phyloP scores from a whole-genome alignment of 2,329 filamentous ascomycete species.

The Alternaria gansuensis region DNA sequence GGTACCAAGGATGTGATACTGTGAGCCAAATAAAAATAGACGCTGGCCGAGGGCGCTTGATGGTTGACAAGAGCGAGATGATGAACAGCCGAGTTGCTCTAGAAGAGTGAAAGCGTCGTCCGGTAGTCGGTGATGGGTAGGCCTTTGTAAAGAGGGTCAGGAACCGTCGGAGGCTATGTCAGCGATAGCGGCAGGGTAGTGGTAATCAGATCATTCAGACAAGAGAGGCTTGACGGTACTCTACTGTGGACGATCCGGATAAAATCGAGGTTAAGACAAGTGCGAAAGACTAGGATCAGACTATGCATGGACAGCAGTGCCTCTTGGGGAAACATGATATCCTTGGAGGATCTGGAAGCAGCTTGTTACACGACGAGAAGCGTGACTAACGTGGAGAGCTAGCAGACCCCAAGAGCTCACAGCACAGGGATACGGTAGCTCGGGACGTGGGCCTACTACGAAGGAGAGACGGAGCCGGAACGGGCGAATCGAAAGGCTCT shows the following conservation, averaged over 20 bases:
- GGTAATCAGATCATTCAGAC: constrained; percentile 51
- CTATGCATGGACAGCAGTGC: constrained; percentile 48
- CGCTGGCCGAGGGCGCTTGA: constrained; percentile 33
- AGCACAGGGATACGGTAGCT: constrained; percentile 53
- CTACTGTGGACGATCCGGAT: constrained; percentile 53
- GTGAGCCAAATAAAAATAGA: constrained; percentile 44
- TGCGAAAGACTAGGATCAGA: constrained; percentile 48
- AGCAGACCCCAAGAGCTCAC: constrained; percentile 46
- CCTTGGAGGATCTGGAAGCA: constrained; percentile 52
- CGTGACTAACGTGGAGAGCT: constrained; percentile 52
- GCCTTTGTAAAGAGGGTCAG: constrained; percentile 48
- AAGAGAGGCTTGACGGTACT: constrained; percentile 52
- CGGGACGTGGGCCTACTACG: constrained; percentile 52
- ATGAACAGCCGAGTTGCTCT: constrained; percentile 42
- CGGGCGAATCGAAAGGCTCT: constrained; percentile 51
- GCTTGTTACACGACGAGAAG: constrained; percentile 53
- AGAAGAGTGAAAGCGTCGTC: constrained; percentile 42
- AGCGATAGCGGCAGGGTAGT: constrained; percentile 49
- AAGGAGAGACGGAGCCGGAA: constrained; percentile 44
- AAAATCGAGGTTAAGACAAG: constrained; percentile 53
- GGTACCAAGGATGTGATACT: constrained; percentile 40
- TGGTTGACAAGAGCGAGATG: constrained; percentile 31
- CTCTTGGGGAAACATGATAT: constrained; percentile 52
- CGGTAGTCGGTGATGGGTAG: constrained; percentile 40
- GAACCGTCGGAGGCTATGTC: constrained; percentile 51